Conservation (phyloP, 305 asterid genomes). For the Fraxinus ornus region DNA sequence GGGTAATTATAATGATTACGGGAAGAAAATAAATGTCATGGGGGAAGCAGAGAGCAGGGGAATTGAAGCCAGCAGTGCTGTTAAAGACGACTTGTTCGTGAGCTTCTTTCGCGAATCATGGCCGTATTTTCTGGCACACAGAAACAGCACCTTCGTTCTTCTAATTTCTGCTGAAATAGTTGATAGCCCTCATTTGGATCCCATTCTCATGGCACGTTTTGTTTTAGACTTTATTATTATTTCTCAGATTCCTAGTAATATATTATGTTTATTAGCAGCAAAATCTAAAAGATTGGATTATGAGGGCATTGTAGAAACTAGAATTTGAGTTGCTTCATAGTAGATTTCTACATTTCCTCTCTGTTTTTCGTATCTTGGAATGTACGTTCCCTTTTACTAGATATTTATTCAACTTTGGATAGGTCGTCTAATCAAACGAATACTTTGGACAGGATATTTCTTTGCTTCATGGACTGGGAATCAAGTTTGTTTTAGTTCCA, state of each 20-base stretch:
- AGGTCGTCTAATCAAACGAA: neutral
- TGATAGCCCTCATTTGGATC: constrained; percentile 72
- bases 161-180: constrained; percentile 72
- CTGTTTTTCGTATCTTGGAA: neutral
- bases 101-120: constrained; percentile 83
- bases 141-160: constrained; percentile 82
- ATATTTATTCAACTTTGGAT: neutral
- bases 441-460: constrained; percentile 71
- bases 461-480: constrained; percentile 88
- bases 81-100: constrained; percentile 74
- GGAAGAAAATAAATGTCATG: constrained; percentile 30
- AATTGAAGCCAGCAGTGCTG: constrained; percentile 37
- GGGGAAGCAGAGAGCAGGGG: constrained; percentile 38
- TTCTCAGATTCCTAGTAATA: neutral
- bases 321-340: neutral
- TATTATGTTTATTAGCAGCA: constrained; percentile 7
- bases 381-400: neutral
- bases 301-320: neutral
- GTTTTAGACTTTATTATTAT: neutral
- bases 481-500: constrained; percentile 92
- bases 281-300: neutral
- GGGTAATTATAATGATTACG: constrained; percentile 13
- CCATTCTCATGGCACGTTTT: constrained; percentile 72
- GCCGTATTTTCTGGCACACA: constrained; percentile 84
- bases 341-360: neutral